A percentile compares a stretch with the other conserved stretches of the same genome.
These are phyloP conservation scores for Trametes villosa DNA, from an alignment of 768 basidiomycete species.

Conservation along the genomic window DNA sequence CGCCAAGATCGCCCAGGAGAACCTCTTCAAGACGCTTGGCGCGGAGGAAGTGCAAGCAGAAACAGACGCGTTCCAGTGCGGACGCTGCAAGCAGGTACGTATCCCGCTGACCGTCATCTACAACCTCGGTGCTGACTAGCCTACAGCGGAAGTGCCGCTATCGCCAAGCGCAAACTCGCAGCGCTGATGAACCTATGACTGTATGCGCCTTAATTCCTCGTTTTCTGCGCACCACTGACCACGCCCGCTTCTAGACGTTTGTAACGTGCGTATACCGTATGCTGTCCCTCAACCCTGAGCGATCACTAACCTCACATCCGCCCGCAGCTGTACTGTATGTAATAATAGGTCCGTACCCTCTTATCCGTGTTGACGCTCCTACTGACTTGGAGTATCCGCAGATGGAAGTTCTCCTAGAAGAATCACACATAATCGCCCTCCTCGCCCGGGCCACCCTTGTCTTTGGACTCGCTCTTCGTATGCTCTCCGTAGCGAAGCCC, in stretches of 20 bases:
- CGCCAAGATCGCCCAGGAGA: conserved; percentile 79
- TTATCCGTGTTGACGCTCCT: neutral
- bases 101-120: neutral
- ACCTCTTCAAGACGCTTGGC: conserved; percentile 88
- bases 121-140: neutral
- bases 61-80: conserved; percentile 97
- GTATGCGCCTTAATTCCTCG: conserved; percentile 48
- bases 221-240: conserved; percentile 4
- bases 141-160: conserved; percentile 82
- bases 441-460: neutral
- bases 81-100: conserved; percentile 85
- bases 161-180: conserved; percentile 95
- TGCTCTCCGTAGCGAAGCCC: too few relatives aligned
- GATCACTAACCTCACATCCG: conserved; percentile 3
- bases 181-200: conserved; percentile 99
- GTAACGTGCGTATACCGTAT: conserved; percentile 64
- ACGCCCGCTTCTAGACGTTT: conserved; percentile 61
- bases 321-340: conserved; percentile 64
- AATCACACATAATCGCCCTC: neutral
- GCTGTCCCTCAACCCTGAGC: conserved; percentile 1
- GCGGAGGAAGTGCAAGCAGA: conserved; percentile 91
- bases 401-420: conserved; percentile 67
- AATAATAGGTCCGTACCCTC: conserved; percentile 50
- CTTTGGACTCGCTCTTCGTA: too few relatives aligned
- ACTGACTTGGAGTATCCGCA: conserved; percentile 23